Conservation (phyloP, 805 yeast genomes). For the Crinitomyces ghanaensis region DNA sequence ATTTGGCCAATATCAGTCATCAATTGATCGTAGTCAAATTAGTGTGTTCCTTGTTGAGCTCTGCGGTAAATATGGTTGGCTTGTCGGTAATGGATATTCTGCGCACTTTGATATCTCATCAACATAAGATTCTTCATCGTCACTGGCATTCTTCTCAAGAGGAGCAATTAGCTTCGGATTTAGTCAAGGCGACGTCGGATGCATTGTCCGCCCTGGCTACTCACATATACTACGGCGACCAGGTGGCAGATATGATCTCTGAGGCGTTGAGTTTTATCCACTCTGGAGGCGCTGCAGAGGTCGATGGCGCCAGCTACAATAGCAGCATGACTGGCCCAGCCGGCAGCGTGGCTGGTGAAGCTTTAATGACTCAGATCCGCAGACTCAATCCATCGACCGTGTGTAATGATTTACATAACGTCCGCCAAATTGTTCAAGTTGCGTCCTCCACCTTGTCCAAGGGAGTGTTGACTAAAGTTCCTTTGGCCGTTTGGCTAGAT, state of each 20-base stretch:
- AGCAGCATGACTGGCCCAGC: constrained; percentile 1
- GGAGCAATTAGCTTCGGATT: constrained; percentile 11
- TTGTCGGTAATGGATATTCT: constrained; percentile 72
- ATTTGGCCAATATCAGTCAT: constrained; percentile 10
- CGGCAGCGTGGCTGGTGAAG: background rate
- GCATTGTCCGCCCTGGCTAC: constrained; percentile 61
- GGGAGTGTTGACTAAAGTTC: constrained; percentile 9
- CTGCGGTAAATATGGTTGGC: constrained; percentile 78
- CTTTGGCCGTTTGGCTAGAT: constrained; percentile 22
- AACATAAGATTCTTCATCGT: constrained; percentile 16
- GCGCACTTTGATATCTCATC: constrained; percentile 30
- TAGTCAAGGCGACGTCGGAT: constrained; percentile 37
- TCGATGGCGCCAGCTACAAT: background rate
- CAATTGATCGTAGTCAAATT: constrained; percentile 35
- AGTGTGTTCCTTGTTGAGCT: constrained; percentile 46
- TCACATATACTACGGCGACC: constrained; percentile 79
- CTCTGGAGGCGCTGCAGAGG: background rate
- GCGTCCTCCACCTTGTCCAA: constrained; percentile 1
- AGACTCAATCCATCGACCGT: constrained; percentile 7
- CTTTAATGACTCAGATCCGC: background rate
- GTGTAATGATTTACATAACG: constrained; percentile 17
- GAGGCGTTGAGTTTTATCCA: constrained; percentile 35
- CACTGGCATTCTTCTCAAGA: constrained; percentile 1
- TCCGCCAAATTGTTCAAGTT: constrained; percentile 15
- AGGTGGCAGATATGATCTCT: constrained; percentile 67